These are phyloP conservation scores for Trichoderma hamatum DNA, from an alignment of 2,329 filamentous ascomycete genomes.

Conservation along the genomic window DNA sequence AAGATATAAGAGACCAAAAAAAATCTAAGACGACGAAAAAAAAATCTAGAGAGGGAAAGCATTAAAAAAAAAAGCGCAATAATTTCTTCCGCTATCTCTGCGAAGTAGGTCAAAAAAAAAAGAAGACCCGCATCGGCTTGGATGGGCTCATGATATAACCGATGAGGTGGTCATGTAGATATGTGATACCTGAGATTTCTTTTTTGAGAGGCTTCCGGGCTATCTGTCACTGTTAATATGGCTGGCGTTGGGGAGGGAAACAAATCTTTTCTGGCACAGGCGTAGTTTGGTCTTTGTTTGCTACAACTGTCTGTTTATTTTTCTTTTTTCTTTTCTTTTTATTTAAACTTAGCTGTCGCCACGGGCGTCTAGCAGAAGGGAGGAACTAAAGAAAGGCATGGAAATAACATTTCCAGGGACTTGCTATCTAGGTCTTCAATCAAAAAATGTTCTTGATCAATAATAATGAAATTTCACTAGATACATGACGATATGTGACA, in stretches of 20 bases:
- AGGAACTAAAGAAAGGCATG: slow-evolving; percentile 7
- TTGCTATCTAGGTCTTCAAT: slow-evolving; percentile 16
- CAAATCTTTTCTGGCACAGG: slow-evolving; percentile 34
- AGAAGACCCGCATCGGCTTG: slow-evolving; percentile 17
- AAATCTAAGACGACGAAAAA: background rate
- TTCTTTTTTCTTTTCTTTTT: slow-evolving; percentile 27
- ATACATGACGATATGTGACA: background rate
- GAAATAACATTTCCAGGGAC: slow-evolving; percentile 12
- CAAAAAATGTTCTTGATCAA: slow-evolving; percentile 23
- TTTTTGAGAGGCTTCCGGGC: slow-evolving; percentile 33
- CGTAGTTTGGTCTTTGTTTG: slow-evolving; percentile 38
- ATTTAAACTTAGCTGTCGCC: slow-evolving; percentile 2
- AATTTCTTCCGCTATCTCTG: slow-evolving; percentile 13
- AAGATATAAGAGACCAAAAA: slow-evolving; percentile 10
- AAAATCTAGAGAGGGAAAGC: slow-evolving; percentile 4
- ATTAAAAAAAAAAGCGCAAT: background rate
- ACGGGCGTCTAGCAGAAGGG: background rate
- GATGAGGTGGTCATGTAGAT: slow-evolving; percentile 30
- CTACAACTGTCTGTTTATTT: slow-evolving; percentile 25
- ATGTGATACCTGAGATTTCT: slow-evolving; percentile 39
- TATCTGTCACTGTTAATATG: slow-evolving; percentile 30
- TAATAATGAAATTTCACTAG: background rate
- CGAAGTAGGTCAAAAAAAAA: background rate
- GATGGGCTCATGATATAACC: slow-evolving; percentile 16
- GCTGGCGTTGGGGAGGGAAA: slow-evolving; percentile 42